Percentiles rank a stretch among this genome's conserved stretches.
These are phyloP conservation scores for Phytophthora fragariae DNA, from an alignment of 352 stramenopile genomes.

Conservation along the genomic window DNA sequence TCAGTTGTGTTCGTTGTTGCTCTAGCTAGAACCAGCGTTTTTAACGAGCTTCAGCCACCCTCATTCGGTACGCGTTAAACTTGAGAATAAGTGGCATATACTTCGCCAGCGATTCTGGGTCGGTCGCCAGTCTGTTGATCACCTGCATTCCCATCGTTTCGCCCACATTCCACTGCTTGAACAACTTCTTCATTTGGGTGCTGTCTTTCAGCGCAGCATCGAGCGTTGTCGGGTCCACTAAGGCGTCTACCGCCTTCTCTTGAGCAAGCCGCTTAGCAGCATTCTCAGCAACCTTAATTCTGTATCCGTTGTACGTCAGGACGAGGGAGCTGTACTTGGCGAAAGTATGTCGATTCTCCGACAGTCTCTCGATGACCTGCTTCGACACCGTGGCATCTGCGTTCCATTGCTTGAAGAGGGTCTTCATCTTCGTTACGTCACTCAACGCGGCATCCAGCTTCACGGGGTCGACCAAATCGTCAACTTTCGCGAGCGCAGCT, in stretches of 20 bases:
- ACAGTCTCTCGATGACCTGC: constrained; percentile 7
- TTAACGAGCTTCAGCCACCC: not conserved
- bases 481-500: constrained; percentile 2
- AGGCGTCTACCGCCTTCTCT: not conserved
- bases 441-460: constrained; percentile 8
- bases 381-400: not conserved
- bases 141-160: constrained; percentile 5
- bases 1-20: not conserved
- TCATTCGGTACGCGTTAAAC: not conserved
- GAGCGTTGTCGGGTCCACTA: constrained; percentile 3
- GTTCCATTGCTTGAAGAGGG: constrained; percentile 15
- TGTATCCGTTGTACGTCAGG: constrained; percentile 11
- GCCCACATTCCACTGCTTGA: constrained; percentile 18
- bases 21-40: not conserved
- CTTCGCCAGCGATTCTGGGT: not conserved
- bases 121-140: not conserved
- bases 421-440: constrained; percentile 5
- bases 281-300: constrained; percentile 6
- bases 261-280: not conserved
- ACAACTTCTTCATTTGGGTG: not conserved
- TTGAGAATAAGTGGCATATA: not conserved
- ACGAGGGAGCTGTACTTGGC: constrained; percentile 9
- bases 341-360: not conserved
- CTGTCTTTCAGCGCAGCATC: not conserved
- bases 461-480: constrained; percentile 11